A percentile compares a stretch with the other conserved stretches of the same genome.
Conservation (phyloP, 2,329 filamentous ascomycete genomes). For the Pseudogymnoascus sp. region DNA sequence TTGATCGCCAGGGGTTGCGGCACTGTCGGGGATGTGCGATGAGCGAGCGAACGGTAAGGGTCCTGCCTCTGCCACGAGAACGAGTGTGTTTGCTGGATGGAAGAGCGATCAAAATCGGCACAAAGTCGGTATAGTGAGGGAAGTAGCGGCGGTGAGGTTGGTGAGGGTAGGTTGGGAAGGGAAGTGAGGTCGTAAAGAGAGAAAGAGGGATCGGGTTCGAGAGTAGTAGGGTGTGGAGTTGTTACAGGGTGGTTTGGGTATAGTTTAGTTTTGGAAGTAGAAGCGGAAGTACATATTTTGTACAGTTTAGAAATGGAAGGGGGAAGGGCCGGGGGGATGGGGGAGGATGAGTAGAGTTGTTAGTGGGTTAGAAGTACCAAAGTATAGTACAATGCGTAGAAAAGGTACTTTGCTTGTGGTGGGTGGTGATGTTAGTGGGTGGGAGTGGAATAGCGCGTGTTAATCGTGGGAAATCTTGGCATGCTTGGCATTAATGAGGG, state of each 20-base stretch:
- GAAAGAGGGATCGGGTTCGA: neutral
- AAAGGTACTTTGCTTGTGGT: neutral
- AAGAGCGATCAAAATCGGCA: neutral
- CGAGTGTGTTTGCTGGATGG: neutral
- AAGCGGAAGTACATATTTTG: neutral
- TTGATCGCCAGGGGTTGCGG: neutral
- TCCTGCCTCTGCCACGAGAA: neutral
- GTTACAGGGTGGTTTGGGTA: neutral
- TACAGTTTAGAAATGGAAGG: neutral
- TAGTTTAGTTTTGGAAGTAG: neutral
- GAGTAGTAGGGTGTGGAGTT: neutral
- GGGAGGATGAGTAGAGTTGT: neutral
- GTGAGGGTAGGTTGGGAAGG: neutral
- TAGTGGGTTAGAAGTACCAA: neutral
- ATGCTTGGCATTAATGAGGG: neutral
- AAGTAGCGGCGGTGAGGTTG: neutral
- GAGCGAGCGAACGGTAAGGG: conserved; percentile 2
- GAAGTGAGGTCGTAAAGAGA: neutral
- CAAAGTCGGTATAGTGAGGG: neutral
- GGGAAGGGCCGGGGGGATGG: neutral
- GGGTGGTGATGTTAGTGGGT: neutral
- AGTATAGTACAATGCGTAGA: neutral
- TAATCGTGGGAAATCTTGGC: neutral
- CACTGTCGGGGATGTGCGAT: neutral
- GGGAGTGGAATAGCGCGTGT: neutral